Evolutionary conservation across 2,329 filamentous ascomycete genomes (phyloP).

Genomic region (Sclerotinia subarctica): DNA sequence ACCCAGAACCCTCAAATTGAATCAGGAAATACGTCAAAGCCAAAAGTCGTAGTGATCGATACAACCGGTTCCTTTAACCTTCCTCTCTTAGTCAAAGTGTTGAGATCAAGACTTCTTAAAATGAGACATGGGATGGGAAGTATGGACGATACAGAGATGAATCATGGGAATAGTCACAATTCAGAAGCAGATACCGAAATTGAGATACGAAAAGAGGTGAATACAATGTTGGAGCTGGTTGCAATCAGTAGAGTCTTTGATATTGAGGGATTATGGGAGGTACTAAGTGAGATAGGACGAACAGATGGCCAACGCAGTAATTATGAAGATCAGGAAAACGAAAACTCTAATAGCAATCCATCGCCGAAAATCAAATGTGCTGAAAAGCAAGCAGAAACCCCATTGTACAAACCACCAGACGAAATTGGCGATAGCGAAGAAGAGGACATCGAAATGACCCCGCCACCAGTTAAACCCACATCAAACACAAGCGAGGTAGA

Average conservation of each 20-base stretch:
- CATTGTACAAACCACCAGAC: slow-evolving; percentile 27
- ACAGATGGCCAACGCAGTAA: background rate
- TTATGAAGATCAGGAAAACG: background rate
- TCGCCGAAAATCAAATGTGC: background rate
- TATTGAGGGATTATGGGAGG: slow-evolving; percentile 56
- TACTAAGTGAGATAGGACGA: slow-evolving; percentile 47
- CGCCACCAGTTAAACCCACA: background rate
- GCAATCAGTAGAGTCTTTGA: slow-evolving; percentile 58
- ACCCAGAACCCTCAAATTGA: background rate
- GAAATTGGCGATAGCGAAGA: slow-evolving; percentile 37
- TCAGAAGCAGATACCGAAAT: background rate
- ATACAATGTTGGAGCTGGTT: slow-evolving; percentile 46
- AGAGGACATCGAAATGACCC: background rate
- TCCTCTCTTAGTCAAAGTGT: slow-evolving; percentile 31
- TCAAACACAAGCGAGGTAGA: slow-evolving; percentile 19
- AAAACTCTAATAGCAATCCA: background rate
- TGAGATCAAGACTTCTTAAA: slow-evolving; percentile 27
- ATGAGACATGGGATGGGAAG: background rate
- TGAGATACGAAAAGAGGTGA: slow-evolving; percentile 26
- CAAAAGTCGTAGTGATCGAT: slow-evolving; percentile 35
- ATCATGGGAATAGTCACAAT: background rate
- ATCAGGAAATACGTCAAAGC: background rate
- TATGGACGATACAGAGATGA: background rate
- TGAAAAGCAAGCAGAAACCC: background rate
- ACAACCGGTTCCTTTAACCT: slow-evolving; percentile 36